Base-by-base conservation (phyloP, 1,284 basidiomycete genomes). In the Moesziomyces sp. region DNA sequence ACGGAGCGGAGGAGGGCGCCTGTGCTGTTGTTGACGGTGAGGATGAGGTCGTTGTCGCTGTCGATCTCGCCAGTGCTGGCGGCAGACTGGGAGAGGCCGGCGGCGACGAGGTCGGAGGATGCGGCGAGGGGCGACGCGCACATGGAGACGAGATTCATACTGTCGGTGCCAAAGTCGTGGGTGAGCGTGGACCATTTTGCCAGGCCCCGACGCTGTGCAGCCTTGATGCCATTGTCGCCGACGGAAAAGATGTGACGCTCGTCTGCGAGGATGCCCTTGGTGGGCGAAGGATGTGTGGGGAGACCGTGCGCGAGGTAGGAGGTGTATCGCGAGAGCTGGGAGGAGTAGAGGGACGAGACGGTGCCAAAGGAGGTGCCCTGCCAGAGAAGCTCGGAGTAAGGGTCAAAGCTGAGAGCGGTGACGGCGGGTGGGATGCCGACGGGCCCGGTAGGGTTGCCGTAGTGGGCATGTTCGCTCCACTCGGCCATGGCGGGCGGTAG, bases 361-460 rank as follows among this genome's bases (percentile, higher is more conserved):
- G 88, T 87, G 8, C 96, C 95, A 42, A 89, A 86, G 55, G 90
- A 89, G 19, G 89, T 88, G 46, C 94, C 95, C 49, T 91, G 88
- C 94, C 94, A 97, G 40, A 98, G 86, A 14, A 92, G 89, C 84
- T 97, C 94, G 1, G 92, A 91, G 45, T 92, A 91, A 7, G 93
- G 91, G 85, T 98, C 95, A 83, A 98, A 94, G 4, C 90, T 88
- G 63, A 97, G 67, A 13, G 80, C 61, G 6, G 74, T 74, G 49
- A 83, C 74, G 43, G 68, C 73, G 47, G 75, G 76, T 23, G 73
- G 76, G 18, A 75, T 61, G 56, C 76, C 79, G 46, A 80, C 66
- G 43, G 74, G 69, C 45, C 70, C 71, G 52, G 75, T 76, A 55
- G 74, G 45, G 50, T 74, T 74, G 54, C 62, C 71, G 52, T 79